Conservation (phyloP, 805 yeast species). For the Starmerella asiatica region DNA sequence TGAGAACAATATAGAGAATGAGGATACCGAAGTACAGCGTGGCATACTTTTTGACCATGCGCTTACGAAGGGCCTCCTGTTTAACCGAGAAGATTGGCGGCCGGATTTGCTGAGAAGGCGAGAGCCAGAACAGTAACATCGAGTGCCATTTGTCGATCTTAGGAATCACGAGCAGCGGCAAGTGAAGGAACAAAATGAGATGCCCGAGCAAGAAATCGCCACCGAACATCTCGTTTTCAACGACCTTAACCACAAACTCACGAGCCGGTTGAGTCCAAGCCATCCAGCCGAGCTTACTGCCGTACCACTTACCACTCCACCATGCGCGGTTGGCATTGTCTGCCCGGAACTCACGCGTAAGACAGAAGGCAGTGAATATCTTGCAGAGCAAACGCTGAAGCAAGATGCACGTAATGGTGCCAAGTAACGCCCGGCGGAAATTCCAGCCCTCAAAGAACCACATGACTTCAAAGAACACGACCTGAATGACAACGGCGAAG, state of each 20-base stretch:
- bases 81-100: constrained; percentile 95
- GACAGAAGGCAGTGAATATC: constrained; percentile 57
- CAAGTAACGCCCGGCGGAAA: constrained; percentile 75
- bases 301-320: constrained; percentile 99
- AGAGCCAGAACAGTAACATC: constrained; percentile 95
- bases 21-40: constrained; percentile 62
- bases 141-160: constrained; percentile 95
- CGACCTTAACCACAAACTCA: constrained; percentile 86
- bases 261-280: constrained; percentile 93
- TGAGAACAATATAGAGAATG: constrained; percentile 54
- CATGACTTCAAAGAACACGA: constrained; percentile 82
- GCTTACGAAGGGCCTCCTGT: constrained; percentile 89
- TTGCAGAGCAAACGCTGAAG: constrained; percentile 81
- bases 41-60: constrained; percentile 93
- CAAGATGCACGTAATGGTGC: constrained; percentile 70
- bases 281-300: constrained; percentile 81
- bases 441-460: constrained; percentile 94
- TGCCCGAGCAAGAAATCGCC: constrained; percentile 95
- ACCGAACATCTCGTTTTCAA: constrained; percentile 89
- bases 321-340: constrained; percentile 94
- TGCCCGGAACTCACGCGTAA: constrained; percentile 92
- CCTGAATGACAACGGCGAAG: constrained; percentile 75
- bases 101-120: constrained; percentile 91
- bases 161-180: constrained; percentile 78
- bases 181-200: constrained; percentile 68